A percentile compares a stretch with the other conserved stretches of the same genome.
phyloP scores from a whole-genome alignment of 1,139 yeast genomes.

The Protomyces pachydermus region DNA sequence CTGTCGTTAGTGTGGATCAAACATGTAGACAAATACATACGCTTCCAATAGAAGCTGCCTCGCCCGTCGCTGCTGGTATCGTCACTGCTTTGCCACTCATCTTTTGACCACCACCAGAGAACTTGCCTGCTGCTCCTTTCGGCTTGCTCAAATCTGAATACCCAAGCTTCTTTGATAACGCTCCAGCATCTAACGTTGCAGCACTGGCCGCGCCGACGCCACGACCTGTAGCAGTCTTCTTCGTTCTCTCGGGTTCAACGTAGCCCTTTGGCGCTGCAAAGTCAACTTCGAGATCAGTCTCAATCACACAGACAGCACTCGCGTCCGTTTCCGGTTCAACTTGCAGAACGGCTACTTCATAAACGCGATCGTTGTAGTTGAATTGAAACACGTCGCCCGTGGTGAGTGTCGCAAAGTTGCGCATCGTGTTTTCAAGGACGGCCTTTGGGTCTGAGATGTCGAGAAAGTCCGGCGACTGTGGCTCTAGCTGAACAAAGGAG shows the following conservation, averaged over 20 bases:
- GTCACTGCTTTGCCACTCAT: slow-evolving; percentile 56
- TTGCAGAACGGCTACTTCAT: slow-evolving; percentile 78
- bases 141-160: slow-evolving; percentile 32
- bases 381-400: slow-evolving; percentile 81
- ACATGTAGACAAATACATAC: neutral
- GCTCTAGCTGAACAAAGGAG: slow-evolving; percentile 83
- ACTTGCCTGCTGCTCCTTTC: slow-evolving; percentile 37
- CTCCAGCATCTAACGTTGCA: slow-evolving; percentile 38
- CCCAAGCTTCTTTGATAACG: slow-evolving; percentile 15
- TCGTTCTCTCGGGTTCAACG: slow-evolving; percentile 59
- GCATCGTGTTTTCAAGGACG: slow-evolving; percentile 80
- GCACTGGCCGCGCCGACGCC: slow-evolving; percentile 36
- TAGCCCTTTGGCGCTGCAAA: slow-evolving; percentile 99
- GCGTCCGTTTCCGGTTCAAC: slow-evolving; percentile 68
- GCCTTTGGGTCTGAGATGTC: slow-evolving; percentile 96
- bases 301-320: slow-evolving; percentile 77
- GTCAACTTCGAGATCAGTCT: slow-evolving; percentile 93
- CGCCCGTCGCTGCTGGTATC: slow-evolving; percentile 30
- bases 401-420: slow-evolving; percentile 84
- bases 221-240: slow-evolving; percentile 26
- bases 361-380: slow-evolving; percentile 72
- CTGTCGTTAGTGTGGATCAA: neutral
- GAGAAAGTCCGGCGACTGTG: slow-evolving; percentile 86
- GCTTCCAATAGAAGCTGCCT: slow-evolving; percentile 18
- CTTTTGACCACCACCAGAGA: slow-evolving; percentile 64